Conservation (phyloP, 371 early-diverging fungal species). For the Mortierella polycephala region DNA sequence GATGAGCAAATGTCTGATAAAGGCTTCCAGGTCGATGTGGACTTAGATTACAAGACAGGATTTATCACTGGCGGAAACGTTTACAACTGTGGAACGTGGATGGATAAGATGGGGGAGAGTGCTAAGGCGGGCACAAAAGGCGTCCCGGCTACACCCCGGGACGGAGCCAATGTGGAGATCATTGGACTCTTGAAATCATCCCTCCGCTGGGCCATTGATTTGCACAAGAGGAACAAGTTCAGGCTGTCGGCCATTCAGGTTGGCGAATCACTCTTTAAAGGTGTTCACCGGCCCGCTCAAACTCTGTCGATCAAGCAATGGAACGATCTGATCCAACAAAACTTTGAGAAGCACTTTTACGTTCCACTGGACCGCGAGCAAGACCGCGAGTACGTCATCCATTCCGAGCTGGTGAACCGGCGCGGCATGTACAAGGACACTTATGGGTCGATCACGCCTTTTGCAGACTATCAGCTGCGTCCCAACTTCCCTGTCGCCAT, state of each 20-base stretch:
- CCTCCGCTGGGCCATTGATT: constrained; percentile 80
- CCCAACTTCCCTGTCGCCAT: constrained; percentile 94
- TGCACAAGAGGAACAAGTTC: constrained; percentile 61
- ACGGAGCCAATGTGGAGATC: constrained; percentile 94
- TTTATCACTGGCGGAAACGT: constrained; percentile 88
- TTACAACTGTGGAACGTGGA: constrained; percentile 99
- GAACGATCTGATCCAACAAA: constrained; percentile 79
- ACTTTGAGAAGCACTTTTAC: constrained; percentile 92
- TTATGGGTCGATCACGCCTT: constrained; percentile 73
- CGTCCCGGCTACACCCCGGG: constrained; percentile 92
- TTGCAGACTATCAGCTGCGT: constrained; percentile 92
- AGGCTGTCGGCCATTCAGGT: constrained; percentile 60
- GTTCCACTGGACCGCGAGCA: constrained; percentile 73
- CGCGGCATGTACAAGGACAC: constrained; percentile 98
- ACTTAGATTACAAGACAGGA: constrained; percentile 79
- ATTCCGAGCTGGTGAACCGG: constrained; percentile 78
- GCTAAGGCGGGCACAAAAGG: constrained; percentile 92
- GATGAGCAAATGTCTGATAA: constrained; percentile 92
- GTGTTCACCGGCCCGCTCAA: constrained; percentile 15
- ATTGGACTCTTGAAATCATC: constrained; percentile 88
- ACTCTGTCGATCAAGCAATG: constrained; percentile 74
- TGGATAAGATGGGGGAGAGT: constrained; percentile 99
- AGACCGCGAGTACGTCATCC: constrained; percentile 73
- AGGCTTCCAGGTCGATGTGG: constrained; percentile 88
- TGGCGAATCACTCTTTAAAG: constrained; percentile 33